phyloP scores from a whole-genome alignment of 345 rosid species.

The Hirschfeldia incana region DNA sequence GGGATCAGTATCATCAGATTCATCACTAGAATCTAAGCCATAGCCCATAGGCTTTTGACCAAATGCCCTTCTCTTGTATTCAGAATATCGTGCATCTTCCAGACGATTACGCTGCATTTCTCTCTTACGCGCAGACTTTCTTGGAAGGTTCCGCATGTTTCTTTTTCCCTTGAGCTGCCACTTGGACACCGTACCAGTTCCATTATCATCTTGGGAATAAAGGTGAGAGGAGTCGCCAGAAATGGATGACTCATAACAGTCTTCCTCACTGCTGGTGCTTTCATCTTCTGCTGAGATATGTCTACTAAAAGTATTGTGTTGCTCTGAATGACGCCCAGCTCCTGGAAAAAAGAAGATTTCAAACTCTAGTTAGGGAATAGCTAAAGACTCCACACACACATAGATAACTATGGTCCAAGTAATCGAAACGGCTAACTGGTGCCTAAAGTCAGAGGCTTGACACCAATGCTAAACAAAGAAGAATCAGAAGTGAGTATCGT shows the following conservation, averaged over 20 bases:
- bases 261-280: constrained; percentile 77
- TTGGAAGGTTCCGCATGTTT: constrained; percentile 66
- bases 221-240: constrained; percentile 64
- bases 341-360: constrained; percentile 32
- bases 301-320: constrained; percentile 39
- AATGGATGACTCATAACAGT: constrained; percentile 60
- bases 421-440: not conserved
- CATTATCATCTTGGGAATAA: constrained; percentile 53
- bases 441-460: not conserved
- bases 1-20: constrained; percentile 49
- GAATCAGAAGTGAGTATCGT: not conserved
- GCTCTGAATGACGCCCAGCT: constrained; percentile 33
- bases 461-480: constrained; percentile 16
- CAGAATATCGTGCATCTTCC: constrained; percentile 45
- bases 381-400: not conserved
- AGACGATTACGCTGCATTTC: constrained; percentile 38
- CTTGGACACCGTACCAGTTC: constrained; percentile 63
- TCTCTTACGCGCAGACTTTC: constrained; percentile 47
- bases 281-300: constrained; percentile 52
- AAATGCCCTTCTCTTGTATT: constrained; percentile 44
- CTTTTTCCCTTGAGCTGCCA: constrained; percentile 95
- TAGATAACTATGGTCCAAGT: not conserved
- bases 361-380: constrained; percentile 27
- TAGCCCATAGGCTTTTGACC: constrained; percentile 49
- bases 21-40: constrained; percentile 43